Conservation (phyloP, 1,139 yeast genomes). For the Yamadazyma songkhlaensis region DNA sequence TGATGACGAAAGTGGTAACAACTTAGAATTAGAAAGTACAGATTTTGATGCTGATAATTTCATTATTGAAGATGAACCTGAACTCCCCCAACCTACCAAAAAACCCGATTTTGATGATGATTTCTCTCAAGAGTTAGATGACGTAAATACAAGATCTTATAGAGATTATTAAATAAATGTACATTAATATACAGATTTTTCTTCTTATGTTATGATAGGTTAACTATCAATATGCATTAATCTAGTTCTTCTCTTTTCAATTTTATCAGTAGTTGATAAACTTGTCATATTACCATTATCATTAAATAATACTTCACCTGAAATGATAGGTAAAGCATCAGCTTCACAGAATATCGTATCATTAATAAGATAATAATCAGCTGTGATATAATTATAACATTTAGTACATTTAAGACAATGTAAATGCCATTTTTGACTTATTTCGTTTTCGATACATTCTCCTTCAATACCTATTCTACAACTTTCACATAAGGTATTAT, state of each 20-base stretch:
- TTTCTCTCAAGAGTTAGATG: conserved; percentile 2
- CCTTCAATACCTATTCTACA: conserved; percentile 88
- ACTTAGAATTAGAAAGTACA: conserved; percentile 24
- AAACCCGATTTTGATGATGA: background rate
- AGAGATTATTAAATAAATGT: conserved; percentile 11
- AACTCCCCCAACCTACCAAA: background rate
- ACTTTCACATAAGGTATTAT: conserved; percentile 68
- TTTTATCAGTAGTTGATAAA: conserved; percentile 29
- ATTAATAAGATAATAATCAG: conserved; percentile 57
- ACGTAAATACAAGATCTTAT: conserved; percentile 7
- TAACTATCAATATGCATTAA: conserved; percentile 30
- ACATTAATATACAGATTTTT: conserved; percentile 7
- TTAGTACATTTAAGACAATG: conserved; percentile 57
- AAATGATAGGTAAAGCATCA: conserved; percentile 30
- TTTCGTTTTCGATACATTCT: conserved; percentile 77
- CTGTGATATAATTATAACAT: conserved; percentile 46
- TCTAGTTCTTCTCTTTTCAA: conserved; percentile 46
- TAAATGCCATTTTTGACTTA: conserved; percentile 63
- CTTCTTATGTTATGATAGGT: background rate
- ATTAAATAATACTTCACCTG: conserved; percentile 21
- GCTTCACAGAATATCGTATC: conserved; percentile 51
- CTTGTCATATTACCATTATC: conserved; percentile 22
- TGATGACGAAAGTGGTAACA: conserved; percentile 21
- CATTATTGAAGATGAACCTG: conserved; percentile 31
- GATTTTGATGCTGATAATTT: conserved; percentile 20